Conservation (phyloP, 805 yeast genomes). For the Yamadazyma sp. region DNA sequence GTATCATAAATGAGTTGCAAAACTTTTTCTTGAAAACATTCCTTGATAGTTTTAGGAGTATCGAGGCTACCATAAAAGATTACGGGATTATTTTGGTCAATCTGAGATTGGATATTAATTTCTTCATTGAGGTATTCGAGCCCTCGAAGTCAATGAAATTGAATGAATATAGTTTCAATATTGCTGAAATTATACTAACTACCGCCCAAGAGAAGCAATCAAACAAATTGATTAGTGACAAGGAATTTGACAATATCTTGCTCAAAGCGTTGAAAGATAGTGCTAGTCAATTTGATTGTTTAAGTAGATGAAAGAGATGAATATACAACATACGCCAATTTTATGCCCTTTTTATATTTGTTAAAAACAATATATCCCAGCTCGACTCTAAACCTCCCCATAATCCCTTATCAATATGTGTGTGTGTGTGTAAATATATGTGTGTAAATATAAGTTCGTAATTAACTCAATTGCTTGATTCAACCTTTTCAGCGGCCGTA, state of each 20-base stretch:
- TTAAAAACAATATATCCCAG: conserved; percentile 11
- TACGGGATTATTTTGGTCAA: conserved; percentile 22
- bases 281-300: conserved; percentile 28
- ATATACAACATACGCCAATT: not conserved
- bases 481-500: conserved; percentile 11
- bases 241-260: conserved; percentile 15
- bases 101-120: conserved; percentile 37
- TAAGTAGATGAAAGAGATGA: conserved; percentile 18
- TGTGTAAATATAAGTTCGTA: no score
- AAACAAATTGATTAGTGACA: conserved; percentile 12
- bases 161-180: conserved; percentile 33
- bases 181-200: conserved; percentile 31
- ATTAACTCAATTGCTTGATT: no score
- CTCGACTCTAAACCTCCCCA: conserved; percentile 19
- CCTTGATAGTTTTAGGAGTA: conserved; percentile 29
- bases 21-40: conserved; percentile 33
- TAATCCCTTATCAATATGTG: conserved; percentile 10
- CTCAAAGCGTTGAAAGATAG: conserved; percentile 19
- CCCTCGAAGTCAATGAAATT: conserved; percentile 31
- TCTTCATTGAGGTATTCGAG: conserved; percentile 41
- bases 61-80: conserved; percentile 4
- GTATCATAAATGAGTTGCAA: conserved; percentile 39
- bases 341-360: conserved; percentile 9
- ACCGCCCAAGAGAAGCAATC: conserved; percentile 26
- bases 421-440: conserved; percentile 14